A percentile compares a stretch with the other conserved stretches of the same genome.
These are phyloP conservation scores for Fusarium sp. DNA, from an alignment of 2,329 filamentous ascomycete genomes.

Conservation along the genomic window DNA sequence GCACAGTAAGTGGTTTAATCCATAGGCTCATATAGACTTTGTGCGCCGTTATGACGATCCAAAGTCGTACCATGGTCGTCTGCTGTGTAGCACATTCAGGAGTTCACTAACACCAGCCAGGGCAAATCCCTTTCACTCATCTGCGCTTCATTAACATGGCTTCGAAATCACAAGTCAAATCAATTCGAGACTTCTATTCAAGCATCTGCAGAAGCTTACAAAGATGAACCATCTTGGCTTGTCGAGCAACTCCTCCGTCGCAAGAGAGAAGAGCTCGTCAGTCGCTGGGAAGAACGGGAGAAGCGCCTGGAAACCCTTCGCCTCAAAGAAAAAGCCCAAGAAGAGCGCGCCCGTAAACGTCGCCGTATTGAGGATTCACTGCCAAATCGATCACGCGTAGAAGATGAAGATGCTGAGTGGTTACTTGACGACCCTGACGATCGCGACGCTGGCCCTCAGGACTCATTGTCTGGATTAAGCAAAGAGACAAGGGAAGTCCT, in stretches of 20 bases:
- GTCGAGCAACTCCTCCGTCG: slow-evolving; percentile 81
- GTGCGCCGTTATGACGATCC: too few species aligned
- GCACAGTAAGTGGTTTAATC: slow-evolving; percentile 66
- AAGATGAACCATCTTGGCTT: slow-evolving; percentile 89
- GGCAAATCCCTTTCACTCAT: slow-evolving; percentile 95
- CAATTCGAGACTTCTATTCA: slow-evolving; percentile 68
- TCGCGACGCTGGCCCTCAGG: slow-evolving; percentile 50
- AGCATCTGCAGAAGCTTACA: slow-evolving; percentile 60
- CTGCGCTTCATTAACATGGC: slow-evolving; percentile 90
- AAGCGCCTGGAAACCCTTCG: slow-evolving; percentile 76
- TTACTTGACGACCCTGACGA: slow-evolving; percentile 80
- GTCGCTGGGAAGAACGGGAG: slow-evolving; percentile 81
- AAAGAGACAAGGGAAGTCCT: slow-evolving; percentile 83
- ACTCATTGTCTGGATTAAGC: slow-evolving; percentile 73
- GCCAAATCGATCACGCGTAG: slow-evolving; percentile 40
- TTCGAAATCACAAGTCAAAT: slow-evolving; percentile 83
- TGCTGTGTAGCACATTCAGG: background rate
- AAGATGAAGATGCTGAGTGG: slow-evolving; percentile 78
- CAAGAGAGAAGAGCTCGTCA: slow-evolving; percentile 76
- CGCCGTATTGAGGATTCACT: slow-evolving; percentile 58
- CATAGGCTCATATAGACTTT: background rate
- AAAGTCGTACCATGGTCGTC: background rate
- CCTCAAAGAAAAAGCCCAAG: slow-evolving; percentile 72
- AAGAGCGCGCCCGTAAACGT: slow-evolving; percentile 65
- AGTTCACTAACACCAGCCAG: slow-evolving; percentile 55